phyloP scores from a whole-genome alignment of 805 yeast species.

The Kodamaea restingae region DNA sequence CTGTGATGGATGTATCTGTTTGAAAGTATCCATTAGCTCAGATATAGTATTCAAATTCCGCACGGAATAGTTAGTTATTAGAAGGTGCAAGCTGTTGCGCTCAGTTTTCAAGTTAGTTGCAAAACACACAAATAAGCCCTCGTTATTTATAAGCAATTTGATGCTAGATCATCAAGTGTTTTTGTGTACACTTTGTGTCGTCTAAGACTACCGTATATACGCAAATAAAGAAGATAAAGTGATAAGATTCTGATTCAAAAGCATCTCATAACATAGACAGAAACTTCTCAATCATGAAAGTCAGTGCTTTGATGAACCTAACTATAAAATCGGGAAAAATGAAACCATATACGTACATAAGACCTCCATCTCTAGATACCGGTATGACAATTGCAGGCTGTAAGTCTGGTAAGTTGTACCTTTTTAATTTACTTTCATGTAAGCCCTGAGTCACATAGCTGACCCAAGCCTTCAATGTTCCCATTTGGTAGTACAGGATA shows the following conservation, averaged over 20 bases:
- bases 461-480: conserved; percentile 13
- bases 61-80: no score
- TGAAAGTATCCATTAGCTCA: conserved; percentile 22
- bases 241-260: no score
- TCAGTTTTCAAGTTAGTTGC: no score
- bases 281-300: conserved; percentile 24
- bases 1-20: conserved; percentile 17
- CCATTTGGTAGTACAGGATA: conserved; percentile 20
- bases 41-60: background rate
- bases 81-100: no score
- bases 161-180: background rate
- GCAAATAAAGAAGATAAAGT: no score
- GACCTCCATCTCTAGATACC: conserved; percentile 34
- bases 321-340: conserved; percentile 28
- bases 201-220: no score
- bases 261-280: background rate
- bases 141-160: background rate
- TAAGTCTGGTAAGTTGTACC: conserved; percentile 10
- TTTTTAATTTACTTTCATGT: conserved; percentile 9
- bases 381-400: conserved; percentile 24
- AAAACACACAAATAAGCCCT: background rate
- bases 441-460: conserved; percentile 14
- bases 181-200: no score
- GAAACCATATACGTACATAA: conserved; percentile 29
- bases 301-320: conserved; percentile 22